Conservation (phyloP, 2,329 filamentous ascomycete species). For the Aspergillus neoniger region DNA sequence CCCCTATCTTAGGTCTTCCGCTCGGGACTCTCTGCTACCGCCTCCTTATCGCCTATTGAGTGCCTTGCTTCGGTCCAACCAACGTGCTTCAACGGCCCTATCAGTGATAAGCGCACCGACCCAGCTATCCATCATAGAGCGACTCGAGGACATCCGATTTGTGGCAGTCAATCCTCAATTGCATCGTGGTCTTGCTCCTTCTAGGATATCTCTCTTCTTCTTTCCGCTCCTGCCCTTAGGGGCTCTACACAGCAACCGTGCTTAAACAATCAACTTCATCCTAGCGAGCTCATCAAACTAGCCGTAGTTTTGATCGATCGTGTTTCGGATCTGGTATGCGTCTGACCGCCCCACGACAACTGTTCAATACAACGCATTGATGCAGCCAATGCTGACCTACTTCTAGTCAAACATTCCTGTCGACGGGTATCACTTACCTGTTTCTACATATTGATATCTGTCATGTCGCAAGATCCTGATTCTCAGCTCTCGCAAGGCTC, state of each 20-base stretch:
- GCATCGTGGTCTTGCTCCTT: not conserved
- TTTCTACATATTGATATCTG: slow-evolving; percentile 9
- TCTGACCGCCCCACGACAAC: slow-evolving; percentile 16
- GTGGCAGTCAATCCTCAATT: not conserved
- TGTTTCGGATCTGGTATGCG: slow-evolving; percentile 30
- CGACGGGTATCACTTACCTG: slow-evolving; percentile 20
- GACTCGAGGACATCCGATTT: not conserved
- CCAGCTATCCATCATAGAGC: slow-evolving; percentile 6
- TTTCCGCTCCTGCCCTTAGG: not conserved
- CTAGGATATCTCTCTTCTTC: not conserved
- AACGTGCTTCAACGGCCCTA: slow-evolving; percentile 25
- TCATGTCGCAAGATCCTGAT: slow-evolving; percentile 38
- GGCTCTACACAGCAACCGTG: not conserved
- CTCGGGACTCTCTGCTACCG: slow-evolving; percentile 6
- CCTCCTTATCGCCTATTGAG: slow-evolving; percentile 7
- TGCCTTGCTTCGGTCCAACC: slow-evolving; percentile 10
- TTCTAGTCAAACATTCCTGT: slow-evolving; percentile 26
- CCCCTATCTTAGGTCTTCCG: slow-evolving; percentile 1
- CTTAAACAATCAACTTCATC: not conserved
- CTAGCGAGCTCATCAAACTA: not conserved
- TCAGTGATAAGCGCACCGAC: slow-evolving; percentile 29
- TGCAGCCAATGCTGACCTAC: slow-evolving; percentile 17
- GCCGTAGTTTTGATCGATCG: slow-evolving; percentile 1
- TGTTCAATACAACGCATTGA: slow-evolving; percentile 14
- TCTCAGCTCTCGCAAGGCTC: slow-evolving; percentile 34